A percentile compares a stretch with the other conserved stretches of the same genome.
Evolutionary conservation across 352 stramenopile genomes (phyloP).

Genomic region (Phytophthora uliginosa): DNA sequence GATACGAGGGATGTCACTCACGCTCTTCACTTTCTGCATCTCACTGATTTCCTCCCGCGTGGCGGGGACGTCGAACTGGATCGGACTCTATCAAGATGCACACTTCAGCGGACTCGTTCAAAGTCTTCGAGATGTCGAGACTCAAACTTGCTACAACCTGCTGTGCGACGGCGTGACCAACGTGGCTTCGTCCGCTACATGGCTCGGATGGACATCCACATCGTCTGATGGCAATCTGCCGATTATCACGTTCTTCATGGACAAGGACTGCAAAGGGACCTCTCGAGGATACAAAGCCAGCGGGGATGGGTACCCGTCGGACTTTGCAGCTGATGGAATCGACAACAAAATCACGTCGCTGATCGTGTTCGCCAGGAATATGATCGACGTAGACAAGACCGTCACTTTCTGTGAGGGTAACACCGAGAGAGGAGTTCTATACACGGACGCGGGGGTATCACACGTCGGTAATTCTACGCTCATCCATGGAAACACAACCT

Average conservation of each 20-base stretch:
- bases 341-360: conserved; percentile 21
- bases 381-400: conserved; percentile 13
- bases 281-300: conserved; percentile 6
- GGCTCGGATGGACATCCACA: conserved; percentile 2
- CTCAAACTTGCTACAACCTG: conserved; percentile 21
- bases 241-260: conserved; percentile 17
- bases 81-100: conserved; percentile 5
- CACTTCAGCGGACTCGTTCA: conserved; percentile 7
- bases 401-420: conserved; percentile 10
- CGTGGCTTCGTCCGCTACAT: neutral
- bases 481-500: neutral
- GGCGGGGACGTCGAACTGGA: conserved; percentile 3
- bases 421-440: neutral
- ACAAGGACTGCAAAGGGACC: conserved; percentile 13
- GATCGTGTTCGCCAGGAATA: conserved; percentile 15
- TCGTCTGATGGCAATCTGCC: neutral
- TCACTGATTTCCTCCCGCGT: neutral
- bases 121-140: conserved; percentile 11
- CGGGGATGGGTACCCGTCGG: conserved; percentile 2
- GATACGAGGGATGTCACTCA: neutral
- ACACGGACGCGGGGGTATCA: neutral
- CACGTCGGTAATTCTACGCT: neutral
- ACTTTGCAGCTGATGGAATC: neutral
- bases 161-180: conserved; percentile 15
- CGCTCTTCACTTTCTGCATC: neutral